A percentile compares a stretch with the other conserved stretches of the same genome.
These are phyloP conservation scores for Ramaria rubella DNA, from an alignment of 768 basidiomycete species.

Conservation along the genomic window DNA sequence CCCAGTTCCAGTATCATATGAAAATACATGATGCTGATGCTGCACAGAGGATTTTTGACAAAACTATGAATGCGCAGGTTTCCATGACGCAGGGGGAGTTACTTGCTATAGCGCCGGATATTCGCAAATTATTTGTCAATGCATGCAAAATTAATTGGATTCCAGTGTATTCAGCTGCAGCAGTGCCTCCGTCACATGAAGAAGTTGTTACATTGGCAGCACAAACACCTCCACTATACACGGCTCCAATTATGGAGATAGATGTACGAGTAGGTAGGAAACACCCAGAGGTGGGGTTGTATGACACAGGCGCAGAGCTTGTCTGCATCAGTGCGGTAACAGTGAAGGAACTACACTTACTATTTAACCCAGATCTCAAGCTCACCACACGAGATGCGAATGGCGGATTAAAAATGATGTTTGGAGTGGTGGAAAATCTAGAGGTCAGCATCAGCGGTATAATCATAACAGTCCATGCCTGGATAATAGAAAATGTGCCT, in stretches of 20 bases:
- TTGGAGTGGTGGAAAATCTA: conserved; percentile 9
- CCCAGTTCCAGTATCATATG: conserved; percentile 3
- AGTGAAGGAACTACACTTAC: neutral
- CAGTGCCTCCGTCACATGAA: neutral
- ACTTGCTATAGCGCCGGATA: neutral
- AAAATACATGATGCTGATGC: neutral
- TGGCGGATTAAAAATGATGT: neutral
- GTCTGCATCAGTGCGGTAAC: conserved; percentile 3
- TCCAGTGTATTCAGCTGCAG: neutral
- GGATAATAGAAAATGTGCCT: conserved; percentile 13
- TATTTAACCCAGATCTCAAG: neutral
- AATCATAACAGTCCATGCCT: conserved; percentile 4
- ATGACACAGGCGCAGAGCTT: neutral
- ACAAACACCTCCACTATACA: neutral
- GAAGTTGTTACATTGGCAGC: neutral
- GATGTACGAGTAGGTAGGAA: neutral
- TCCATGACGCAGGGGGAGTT: neutral
- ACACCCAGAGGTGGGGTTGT: neutral
- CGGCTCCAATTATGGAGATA: neutral
- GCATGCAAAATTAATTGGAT: conserved; percentile 2
- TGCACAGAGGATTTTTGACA: neutral
- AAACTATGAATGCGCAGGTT: neutral
- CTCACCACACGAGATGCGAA: conserved; percentile 2
- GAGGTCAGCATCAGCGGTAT: conserved; percentile 5
- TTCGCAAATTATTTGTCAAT: neutral